phyloP scores from a whole-genome alignment of 2,329 filamentous ascomycete species.

The Colletotrichum shisoi region DNA sequence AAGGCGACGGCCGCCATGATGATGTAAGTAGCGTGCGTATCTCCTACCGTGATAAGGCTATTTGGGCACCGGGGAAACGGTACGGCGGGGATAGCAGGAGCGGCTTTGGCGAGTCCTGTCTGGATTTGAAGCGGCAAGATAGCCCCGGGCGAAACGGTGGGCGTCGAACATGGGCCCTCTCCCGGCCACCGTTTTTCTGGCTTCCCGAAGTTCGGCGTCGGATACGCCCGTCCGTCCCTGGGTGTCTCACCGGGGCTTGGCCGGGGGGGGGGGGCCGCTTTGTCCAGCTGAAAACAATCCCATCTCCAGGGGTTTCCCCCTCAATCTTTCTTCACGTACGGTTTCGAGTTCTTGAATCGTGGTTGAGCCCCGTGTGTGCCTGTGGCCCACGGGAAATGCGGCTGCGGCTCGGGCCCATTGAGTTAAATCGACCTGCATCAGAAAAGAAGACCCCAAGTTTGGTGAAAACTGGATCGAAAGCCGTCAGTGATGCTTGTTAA shows the following conservation, averaged over 20 bases:
- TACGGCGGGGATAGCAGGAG: conserved; percentile 1
- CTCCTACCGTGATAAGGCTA: too few species aligned
- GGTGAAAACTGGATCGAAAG: not conserved
- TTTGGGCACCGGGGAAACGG: not conserved
- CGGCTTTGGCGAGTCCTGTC: not conserved
- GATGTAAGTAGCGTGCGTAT: not conserved
- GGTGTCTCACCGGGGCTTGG: not conserved
- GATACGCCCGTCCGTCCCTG: not conserved
- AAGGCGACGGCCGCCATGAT: not conserved
- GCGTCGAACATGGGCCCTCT: not conserved
- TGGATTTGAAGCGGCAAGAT: not conserved
- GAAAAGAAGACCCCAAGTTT: not conserved
- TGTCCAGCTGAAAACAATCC: not conserved
- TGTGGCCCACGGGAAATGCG: not conserved
- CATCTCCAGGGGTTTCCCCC: not conserved
- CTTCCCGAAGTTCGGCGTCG: conserved; percentile 15
- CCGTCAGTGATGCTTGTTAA: not conserved
- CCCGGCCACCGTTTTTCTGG: conserved; percentile 22
- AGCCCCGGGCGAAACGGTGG: not conserved
- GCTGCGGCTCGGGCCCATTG: conserved; percentile 2
- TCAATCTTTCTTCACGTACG: not conserved
- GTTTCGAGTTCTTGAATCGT: not conserved
- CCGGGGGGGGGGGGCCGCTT: not conserved
- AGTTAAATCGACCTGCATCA: conserved; percentile 5
- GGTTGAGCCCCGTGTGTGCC: not conserved